Base-by-base conservation (phyloP, 2,329 filamentous ascomycete genomes). In the Microdochium trichocladiopsis region DNA sequence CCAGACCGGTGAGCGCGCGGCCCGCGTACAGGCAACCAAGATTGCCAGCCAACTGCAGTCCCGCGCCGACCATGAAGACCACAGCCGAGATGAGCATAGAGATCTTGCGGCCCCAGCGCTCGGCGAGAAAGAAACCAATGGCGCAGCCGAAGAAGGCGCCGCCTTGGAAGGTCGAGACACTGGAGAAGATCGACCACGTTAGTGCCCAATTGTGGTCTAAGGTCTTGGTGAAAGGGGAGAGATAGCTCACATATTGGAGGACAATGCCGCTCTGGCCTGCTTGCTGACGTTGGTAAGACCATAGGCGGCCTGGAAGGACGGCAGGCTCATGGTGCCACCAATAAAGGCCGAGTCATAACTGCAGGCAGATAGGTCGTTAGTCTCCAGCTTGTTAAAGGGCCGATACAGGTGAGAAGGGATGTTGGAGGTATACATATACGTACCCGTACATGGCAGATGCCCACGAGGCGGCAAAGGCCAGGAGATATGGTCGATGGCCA, bases 91-190 rank as follows among this genome's bases (percentile, higher is more conserved):
- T 58, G 49, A 78, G 66, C 4, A 87, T 69, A 49, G 74, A 77
- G 54, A 67, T 70, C 58, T 75, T 76, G 48, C 83, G 74, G 14
- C 82, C 83, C 55, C 79, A 70, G 62, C 74, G 83, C 66, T 80
- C 80, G 16, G 77, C 78, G n/a, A 77, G 72, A 2, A 72, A 73
- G 57, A 84, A 87, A 22, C 77, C 80, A 52, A 80, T 72, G 50
- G 86, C 71, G 1, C 83, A 77, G 12, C 85, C 84, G 55, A 88
- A 87, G 67, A 88, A 87, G 22, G 84, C 84, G 50, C 84, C 84
- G 10, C 84, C 84, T 63, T 87, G 84, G 65, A 86, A 87, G 47
- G 79, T 75, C 10, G 80, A 85, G 37, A 86, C 82, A 49, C 28
- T 33, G 28, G 8, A 33, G 28, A 33, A 14, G 28, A 9, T 8